Evolutionary conservation across 179 eudicot species (phyloP).

Genomic region (Vitellaria paradoxa): DNA sequence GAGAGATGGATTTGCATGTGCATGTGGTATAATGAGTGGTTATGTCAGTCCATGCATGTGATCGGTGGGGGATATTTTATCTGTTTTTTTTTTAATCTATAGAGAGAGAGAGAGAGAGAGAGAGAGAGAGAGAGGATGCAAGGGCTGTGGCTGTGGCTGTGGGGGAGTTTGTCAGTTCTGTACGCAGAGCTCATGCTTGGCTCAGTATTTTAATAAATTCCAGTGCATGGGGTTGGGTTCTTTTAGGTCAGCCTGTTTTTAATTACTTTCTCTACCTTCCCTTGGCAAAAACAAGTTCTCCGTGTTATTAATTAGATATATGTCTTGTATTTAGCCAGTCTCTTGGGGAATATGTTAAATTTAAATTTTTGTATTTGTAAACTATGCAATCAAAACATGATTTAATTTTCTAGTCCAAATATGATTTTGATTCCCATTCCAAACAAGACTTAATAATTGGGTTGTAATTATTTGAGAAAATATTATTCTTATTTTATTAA

Average conservation of each 20-base stretch:
- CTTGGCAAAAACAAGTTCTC: too few relatives aligned
- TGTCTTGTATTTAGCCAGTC: too few relatives aligned
- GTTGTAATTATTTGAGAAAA: too few relatives aligned
- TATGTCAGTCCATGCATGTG: slow-evolving; percentile 21
- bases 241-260: not conserved
- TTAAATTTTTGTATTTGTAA: too few relatives aligned
- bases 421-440: too few relatives aligned
- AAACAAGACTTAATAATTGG: too few relatives aligned
- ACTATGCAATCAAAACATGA: too few relatives aligned
- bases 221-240: not conserved
- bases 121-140: not conserved
- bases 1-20: slow-evolving; percentile 6
- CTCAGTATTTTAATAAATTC: not conserved
- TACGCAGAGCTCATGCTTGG: not conserved
- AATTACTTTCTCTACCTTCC: not conserved
- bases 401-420: too few relatives aligned
- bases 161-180: not conserved
- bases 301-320: too few relatives aligned
- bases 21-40: slow-evolving; percentile 22
- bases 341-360: too few relatives aligned
- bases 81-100: too few relatives aligned
- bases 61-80: not conserved
- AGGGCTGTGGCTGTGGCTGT: not conserved
- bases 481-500: too few relatives aligned
- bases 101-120: not conserved